Base-by-base conservation (phyloP, 2,329 filamentous ascomycete species). In the Beauveria sp. region DNA sequence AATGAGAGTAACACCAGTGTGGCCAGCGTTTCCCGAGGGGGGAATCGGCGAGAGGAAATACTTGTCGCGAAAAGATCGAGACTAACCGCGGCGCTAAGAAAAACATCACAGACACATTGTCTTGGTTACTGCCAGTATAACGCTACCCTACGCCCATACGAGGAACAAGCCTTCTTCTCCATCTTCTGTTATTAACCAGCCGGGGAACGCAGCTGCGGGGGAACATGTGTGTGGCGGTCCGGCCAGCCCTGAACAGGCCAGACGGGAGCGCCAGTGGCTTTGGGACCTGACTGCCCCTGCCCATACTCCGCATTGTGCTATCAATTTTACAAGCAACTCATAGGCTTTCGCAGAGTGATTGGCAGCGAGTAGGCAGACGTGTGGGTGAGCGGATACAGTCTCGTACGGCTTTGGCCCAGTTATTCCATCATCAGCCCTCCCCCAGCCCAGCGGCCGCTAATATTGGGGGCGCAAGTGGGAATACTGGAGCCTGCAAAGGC, bases 381-480 rank as follows among this genome's bases (percentile, higher is more conserved):
- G 38, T 38, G 42, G 54, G 54, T 20, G 20, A 43, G 54, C 54
- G 54, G 42, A 46, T 42, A 31, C 42, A 38, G 10, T 38, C 54
- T 57, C 54, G 54, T 57, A 57, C 18, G 54, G 54, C n/a, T 57
- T 28, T 57, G 42, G 54, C 42, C 54, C 43, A 57, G 20, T 56
- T 55, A 12, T 46, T 31, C 40, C 26, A 9, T 52, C 31, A 34
- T 54, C 51, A 54, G 53, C 53, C 40, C 14, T 53, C 40, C 40
- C 38, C 53, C 24, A 55, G 26, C 40, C 40, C 6, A 20, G 38
- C 53, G 53, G 53, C 40, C 53, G 24, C 40, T 46, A 43, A 2
- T 31, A 26, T 16, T 10, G 8, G 22, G 22, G 52, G 8, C 38
- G 10, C n/a, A 20, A 38, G 38, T 28, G 38, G 52, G 16, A 26